phyloP scores from a whole-genome alignment of 2,329 filamentous ascomycete genomes.

The Aspergillus floridensis region DNA sequence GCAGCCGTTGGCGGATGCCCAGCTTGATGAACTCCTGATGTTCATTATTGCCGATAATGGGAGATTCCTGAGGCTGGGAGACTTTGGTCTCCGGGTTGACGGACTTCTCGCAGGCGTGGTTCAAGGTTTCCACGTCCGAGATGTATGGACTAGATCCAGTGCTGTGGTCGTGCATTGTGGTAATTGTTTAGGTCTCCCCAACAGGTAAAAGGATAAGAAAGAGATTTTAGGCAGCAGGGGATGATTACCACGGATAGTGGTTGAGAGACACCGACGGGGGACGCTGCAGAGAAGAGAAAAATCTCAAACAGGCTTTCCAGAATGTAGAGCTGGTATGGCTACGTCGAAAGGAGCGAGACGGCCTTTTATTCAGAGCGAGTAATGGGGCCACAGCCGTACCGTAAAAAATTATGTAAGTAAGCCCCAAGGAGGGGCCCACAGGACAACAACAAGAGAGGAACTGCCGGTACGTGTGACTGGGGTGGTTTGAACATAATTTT shows the following conservation, averaged over 20 bases:
- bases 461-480: not conserved
- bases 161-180: not conserved
- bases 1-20: conserved; percentile 25
- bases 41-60: not conserved
- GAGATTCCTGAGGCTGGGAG: not conserved
- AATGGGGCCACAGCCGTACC: not conserved
- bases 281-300: not conserved
- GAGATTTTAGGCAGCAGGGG: not conserved
- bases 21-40: not conserved
- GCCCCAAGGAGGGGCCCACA: not conserved
- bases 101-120: not conserved
- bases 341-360: not conserved
- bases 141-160: not conserved
- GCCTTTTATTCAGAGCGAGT: not conserved
- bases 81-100: not conserved
- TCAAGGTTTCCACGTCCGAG: not conserved
- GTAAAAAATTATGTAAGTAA: not conserved
- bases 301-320: not conserved
- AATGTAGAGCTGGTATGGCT: not conserved
- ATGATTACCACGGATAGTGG: not conserved
- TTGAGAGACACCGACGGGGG: not conserved
- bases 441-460: not conserved
- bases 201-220: not conserved
- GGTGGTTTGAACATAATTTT: not conserved
- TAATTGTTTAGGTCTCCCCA: not conserved